Conservation (phyloP, 805 yeast genomes). For the Candida fluviatilis region DNA sequence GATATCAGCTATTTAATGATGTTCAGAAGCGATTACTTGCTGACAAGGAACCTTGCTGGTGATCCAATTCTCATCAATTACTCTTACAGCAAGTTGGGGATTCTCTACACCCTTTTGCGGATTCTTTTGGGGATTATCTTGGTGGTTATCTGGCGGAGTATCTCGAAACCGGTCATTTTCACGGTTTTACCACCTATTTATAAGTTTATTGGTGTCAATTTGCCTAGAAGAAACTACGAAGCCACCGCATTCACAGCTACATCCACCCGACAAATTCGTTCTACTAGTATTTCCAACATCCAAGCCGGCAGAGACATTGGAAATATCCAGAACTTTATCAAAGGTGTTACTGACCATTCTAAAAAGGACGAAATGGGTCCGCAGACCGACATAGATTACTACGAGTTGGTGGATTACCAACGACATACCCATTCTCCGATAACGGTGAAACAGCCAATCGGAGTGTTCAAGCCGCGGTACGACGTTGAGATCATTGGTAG, state of each 20-base stretch:
- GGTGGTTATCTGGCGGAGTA: slow-evolving; percentile 69
- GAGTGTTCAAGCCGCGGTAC: slow-evolving; percentile 57
- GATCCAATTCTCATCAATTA: slow-evolving; percentile 41
- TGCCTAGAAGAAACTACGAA: slow-evolving; percentile 35
- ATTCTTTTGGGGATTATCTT: slow-evolving; percentile 55
- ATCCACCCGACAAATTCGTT: slow-evolving; percentile 31
- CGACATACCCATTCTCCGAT: slow-evolving; percentile 12
- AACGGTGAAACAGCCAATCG: slow-evolving; percentile 12
- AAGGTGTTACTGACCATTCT: slow-evolving; percentile 22
- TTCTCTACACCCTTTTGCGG: slow-evolving; percentile 40
- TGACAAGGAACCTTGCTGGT: slow-evolving; percentile 11
- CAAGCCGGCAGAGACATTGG: slow-evolving; percentile 19
- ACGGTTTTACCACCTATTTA: slow-evolving; percentile 58
- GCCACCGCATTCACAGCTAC: slow-evolving; percentile 34
- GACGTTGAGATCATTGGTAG: slow-evolving; percentile 77
- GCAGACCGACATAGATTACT: slow-evolving; percentile 36
- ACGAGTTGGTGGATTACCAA: slow-evolving; percentile 36
- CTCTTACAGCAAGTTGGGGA: slow-evolving; percentile 38
- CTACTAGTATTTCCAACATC: slow-evolving; percentile 38
- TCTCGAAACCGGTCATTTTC: slow-evolving; percentile 65
- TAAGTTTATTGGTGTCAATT: slow-evolving; percentile 32
- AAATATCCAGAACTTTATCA: slow-evolving; percentile 22
- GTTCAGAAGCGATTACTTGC: slow-evolving; percentile 25
- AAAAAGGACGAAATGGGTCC: slow-evolving; percentile 31
- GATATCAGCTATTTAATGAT: slow-evolving; percentile 58